A percentile compares a stretch with the other conserved stretches of the same genome.
Conservation (phyloP, 2,329 filamentous ascomycete species). For the Rhinocladiella similis region DNA sequence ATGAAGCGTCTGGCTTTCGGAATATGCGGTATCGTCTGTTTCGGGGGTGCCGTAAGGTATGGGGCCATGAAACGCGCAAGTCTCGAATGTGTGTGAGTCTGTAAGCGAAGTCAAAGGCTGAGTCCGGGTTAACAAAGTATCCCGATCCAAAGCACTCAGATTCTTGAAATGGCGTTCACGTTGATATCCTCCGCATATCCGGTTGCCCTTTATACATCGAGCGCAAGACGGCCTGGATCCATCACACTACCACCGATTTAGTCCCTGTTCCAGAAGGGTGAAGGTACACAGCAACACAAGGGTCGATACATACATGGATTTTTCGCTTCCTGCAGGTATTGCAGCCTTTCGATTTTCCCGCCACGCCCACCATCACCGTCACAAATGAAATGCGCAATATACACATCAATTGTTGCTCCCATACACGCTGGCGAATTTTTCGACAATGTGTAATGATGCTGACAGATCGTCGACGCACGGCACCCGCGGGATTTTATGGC, state of each 20-base stretch:
- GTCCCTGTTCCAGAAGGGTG: not conserved
- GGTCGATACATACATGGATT: slow-evolving; percentile 22
- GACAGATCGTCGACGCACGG: too few species aligned
- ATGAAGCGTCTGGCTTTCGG: too few species aligned
- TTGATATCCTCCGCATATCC: slow-evolving; percentile 12
- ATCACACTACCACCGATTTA: slow-evolving; percentile 9
- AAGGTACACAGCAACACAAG: not conserved
- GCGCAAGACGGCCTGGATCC: slow-evolving; percentile 11
- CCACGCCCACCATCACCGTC: slow-evolving; percentile 28
- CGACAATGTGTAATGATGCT: too few species aligned
- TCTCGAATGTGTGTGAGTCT: slow-evolving; percentile 13
- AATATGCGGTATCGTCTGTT: too few species aligned
- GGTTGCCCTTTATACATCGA: slow-evolving; percentile 8
- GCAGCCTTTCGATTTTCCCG: slow-evolving; percentile 29
- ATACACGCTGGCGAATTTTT: too few species aligned
- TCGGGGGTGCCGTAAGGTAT: slow-evolving; percentile 31
- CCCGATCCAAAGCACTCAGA: slow-evolving; percentile 11
- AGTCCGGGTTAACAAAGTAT: slow-evolving; percentile 6
- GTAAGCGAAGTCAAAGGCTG: slow-evolving; percentile 14
- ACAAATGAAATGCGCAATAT: not conserved
- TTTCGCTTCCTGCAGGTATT: slow-evolving; percentile 30
- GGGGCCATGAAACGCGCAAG: too few species aligned
- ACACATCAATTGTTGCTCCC: too few species aligned
- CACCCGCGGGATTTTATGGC: too few species aligned
- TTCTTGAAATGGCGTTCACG: slow-evolving; percentile 12